Evolutionary conservation across 2,329 filamentous ascomycete genomes (phyloP), one percentile per base, ranked within the genome.

Genomic region (Xenosphaeropsis pyriputrescens): DNA sequence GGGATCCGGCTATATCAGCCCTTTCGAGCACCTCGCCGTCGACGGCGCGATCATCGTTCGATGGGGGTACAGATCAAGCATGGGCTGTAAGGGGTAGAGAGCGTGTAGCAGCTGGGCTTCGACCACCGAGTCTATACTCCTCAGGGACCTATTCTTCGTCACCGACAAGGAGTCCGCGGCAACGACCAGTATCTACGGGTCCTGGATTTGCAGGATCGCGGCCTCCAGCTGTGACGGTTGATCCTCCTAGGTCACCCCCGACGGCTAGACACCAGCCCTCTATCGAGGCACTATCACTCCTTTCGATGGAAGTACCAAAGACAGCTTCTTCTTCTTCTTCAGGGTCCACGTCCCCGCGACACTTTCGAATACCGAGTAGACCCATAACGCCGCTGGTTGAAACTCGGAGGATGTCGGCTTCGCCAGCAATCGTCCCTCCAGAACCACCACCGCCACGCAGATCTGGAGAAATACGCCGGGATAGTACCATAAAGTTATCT

Each of bases 221-320:
- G 22, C 69, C 76, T 19, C 81, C 83, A 14, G 67, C 76, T 22
- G 72, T 88, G 41, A 72, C 68, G 5, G 63, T 86, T 34, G 70
- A 84, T 39, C 79, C 81, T 32, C 82, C 82, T 5, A 69, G 69
- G 37, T 85, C 81, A 9, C 79, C 81, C 1, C 70, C 75, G 1
- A 79, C 75, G 45, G 41, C 47, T 2, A 46, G 44, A 31, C 41
- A 36, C 19, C 32, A 45, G 11, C 52, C 45, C 19, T 30, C 50
- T 19, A 22, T 13, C 8, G 12, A 14, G 18, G 13, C 35, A 35
- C 60, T 55, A 33, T 44, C 54, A 14, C 48, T 56, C 16, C 53
- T 51, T 29, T 38, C 61, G 6, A 47, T 57, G 11, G 44, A 55
- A 8, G 56, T 55, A 29, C 65, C 71, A 13, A 58, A 61, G 31